Base-by-base conservation (phyloP, 2,329 filamentous ascomycete species). In the Aspergillus jensenii region DNA sequence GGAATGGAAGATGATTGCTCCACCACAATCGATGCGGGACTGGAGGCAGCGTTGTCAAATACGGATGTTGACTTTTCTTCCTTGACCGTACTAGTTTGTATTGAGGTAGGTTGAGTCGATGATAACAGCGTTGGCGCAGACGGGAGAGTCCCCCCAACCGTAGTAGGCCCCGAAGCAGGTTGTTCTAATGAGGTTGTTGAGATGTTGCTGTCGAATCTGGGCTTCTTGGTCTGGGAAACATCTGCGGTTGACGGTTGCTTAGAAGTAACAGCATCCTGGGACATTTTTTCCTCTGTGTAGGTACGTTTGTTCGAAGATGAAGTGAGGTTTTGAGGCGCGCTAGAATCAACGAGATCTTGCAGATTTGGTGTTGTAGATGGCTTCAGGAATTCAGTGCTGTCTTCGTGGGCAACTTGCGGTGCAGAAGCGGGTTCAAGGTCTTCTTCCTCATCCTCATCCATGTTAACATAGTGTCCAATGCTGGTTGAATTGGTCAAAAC, bases 401-500 rank as follows among this genome's bases (percentile, higher is more conserved):
- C 62, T 3, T 66, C 27, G 3, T 21, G 52, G 8, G 58, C 27
- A 33, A 52, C 55, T n/a, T 60, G 53, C 15, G 66, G 52, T 8
- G 51, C 48, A 35, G 59, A 44, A n/a, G 56, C 56, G 6, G 50
- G 54, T 5, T 47, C 48, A 41, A 63, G 53, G 9, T 68, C 65
- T 15, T 71, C 68, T 40, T 71, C 71, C 12, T 72, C 72, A 4
- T 74, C 72, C 11, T 66, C 62, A 15, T 63, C 71, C 9, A 65
- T 62, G 39, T 65, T 61, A 14, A 59, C 57, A 48, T 68, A 66
- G 19, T 60, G 61, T 41, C 66, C 70, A 58, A 64, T 75, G 59
- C 55, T 66, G 5, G 65, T 65, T 15, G 59, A 50, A 45, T 68
- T 70, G 57, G 73, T 68, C 54, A 78, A 35, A 12, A 80, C 69